These are phyloP conservation scores for Dimargaris xerosporica DNA, from an alignment of 192 early-diverging fungal genomes.

Conservation along the genomic window DNA sequence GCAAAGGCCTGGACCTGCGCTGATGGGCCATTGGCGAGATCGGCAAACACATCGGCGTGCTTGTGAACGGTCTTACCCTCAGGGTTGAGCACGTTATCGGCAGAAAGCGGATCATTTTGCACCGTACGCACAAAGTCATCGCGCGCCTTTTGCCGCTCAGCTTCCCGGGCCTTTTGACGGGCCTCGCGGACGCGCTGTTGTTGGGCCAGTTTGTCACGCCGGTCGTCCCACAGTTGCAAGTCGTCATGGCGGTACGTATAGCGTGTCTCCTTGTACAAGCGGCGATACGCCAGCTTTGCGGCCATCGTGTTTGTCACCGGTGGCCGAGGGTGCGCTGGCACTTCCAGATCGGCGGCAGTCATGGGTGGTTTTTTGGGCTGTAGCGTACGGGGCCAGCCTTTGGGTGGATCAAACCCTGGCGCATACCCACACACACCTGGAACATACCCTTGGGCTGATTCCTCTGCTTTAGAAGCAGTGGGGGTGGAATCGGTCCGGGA, in stretches of 20 bases:
- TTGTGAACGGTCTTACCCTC: conserved; percentile 24
- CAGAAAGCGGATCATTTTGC: conserved; percentile 24
- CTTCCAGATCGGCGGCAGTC: conserved; percentile 6
- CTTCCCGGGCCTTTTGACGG: conserved; percentile 12
- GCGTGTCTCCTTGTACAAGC: conserved; percentile 18
- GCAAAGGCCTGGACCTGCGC: neutral
- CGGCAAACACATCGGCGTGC: conserved; percentile 10
- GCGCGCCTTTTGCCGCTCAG: conserved; percentile 17
- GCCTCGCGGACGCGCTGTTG: conserved; percentile 5
- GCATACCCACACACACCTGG: conserved; percentile 29
- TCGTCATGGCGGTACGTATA: conserved; percentile 18
- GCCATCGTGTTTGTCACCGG: neutral
- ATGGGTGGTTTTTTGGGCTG: conserved; percentile 10
- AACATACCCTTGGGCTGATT: too few species aligned
- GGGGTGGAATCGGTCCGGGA: too few species aligned
- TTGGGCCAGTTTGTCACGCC: conserved; percentile 10
- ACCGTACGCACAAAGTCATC: conserved; percentile 19
- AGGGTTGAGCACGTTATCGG: conserved; percentile 28
- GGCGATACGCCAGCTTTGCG: conserved; percentile 17
- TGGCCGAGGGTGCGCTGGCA: neutral
- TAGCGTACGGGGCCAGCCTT: conserved; percentile 14
- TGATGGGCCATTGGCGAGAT: neutral
- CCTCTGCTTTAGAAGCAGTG: too few species aligned
- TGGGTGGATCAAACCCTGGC: conserved; percentile 30
- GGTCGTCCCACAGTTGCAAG: conserved; percentile 15